Base-by-base conservation (phyloP, 495 filamentous ascomycete genomes). In the Aspergillus nanangensis region DNA sequence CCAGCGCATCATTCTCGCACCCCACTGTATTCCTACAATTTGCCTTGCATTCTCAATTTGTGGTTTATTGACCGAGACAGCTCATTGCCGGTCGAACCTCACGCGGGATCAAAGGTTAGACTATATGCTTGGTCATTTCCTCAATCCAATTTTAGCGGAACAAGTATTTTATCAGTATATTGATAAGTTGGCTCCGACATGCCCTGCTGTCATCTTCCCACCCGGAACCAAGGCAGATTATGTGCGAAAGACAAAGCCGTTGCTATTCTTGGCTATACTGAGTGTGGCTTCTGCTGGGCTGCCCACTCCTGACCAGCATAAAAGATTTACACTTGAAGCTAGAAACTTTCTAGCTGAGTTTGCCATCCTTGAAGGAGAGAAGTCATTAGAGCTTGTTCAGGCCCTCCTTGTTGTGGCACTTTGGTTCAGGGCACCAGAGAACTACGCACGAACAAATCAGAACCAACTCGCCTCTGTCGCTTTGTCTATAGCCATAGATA, bases 391-490 rank as follows among this genome's bases (percentile, higher is more conserved):
- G 60, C 63, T 93, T 18, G 14, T 37, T 37, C 34, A 37, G 17
- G 34, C 34, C 8, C 17, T 37, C 17, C 34, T n/a, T 13, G 34
- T 37, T 18, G 17, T 18, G 34, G 8, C 34, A 5, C 77, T 84
- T 20, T 90, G 84, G 85, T 91, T 90, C 54, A 87, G 78, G 57
- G 51, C 45, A 34, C 84, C 86, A 3, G 80, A 87, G 47, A 67
- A 80, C 45, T 86, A 78, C 39, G 83, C 87, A 51, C 83, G 88
- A 61, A 76, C 86, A 52, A 89, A 88, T 57, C 90, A 87, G 58
- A 90, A 89, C 62, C 86, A 88, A 64, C 74, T 89, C 38, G 80
- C 87, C 31, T 84, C 90, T 57, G 75, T 87, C 22, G 82, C 86
- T 15, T 82, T 84, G 21, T 73, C 85, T 48, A 89, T 93, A 85